phyloP scores from a whole-genome alignment of 2,329 filamentous ascomycete species.

The Fusarium sublunatum region DNA sequence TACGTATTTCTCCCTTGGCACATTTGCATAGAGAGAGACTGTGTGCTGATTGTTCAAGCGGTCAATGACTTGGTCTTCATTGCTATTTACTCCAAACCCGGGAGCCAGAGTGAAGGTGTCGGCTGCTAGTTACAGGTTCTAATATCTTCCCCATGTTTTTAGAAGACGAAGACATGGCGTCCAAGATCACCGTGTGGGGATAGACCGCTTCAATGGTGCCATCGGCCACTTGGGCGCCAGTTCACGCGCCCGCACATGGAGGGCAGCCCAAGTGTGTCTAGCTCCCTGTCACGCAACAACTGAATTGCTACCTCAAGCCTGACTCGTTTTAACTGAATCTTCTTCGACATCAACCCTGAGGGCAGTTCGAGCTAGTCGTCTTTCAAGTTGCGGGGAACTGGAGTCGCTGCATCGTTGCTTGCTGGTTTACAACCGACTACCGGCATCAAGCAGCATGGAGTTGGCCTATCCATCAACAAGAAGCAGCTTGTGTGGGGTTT shows the following conservation, averaged over 20 bases:
- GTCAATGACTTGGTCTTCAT: neutral
- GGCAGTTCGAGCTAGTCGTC: slow-evolving; percentile 13
- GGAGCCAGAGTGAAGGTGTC: neutral
- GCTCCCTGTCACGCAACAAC: slow-evolving; percentile 39
- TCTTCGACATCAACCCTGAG: slow-evolving; percentile 19
- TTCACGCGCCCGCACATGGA: slow-evolving; percentile 35
- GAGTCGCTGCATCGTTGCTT: slow-evolving; percentile 3
- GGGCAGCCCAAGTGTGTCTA: slow-evolving; percentile 24
- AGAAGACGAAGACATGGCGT: slow-evolving; percentile 11
- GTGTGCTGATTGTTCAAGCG: slow-evolving; percentile 8
- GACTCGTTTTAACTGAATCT: slow-evolving; percentile 39
- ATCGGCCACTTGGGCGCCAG: slow-evolving; percentile 34
- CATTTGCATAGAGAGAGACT: slow-evolving; percentile 28
- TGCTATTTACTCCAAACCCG: neutral
- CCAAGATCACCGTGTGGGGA: slow-evolving; percentile 31
- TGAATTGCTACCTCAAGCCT: slow-evolving; percentile 39
- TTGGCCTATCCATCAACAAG: slow-evolving; percentile 7
- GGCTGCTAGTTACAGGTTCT: slow-evolving; percentile 1
- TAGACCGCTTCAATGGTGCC: slow-evolving; percentile 28
- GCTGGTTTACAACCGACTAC: slow-evolving; percentile 23
- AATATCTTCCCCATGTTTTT: slow-evolving; percentile 9
- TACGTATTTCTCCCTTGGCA: slow-evolving; percentile 41
- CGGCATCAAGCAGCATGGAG: slow-evolving; percentile 23
- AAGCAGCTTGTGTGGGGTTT: slow-evolving; percentile 18
- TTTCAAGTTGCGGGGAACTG: slow-evolving; percentile 29